Conservation (phyloP, 2,329 filamentous ascomycete species). For the Zasmidium cellare region DNA sequence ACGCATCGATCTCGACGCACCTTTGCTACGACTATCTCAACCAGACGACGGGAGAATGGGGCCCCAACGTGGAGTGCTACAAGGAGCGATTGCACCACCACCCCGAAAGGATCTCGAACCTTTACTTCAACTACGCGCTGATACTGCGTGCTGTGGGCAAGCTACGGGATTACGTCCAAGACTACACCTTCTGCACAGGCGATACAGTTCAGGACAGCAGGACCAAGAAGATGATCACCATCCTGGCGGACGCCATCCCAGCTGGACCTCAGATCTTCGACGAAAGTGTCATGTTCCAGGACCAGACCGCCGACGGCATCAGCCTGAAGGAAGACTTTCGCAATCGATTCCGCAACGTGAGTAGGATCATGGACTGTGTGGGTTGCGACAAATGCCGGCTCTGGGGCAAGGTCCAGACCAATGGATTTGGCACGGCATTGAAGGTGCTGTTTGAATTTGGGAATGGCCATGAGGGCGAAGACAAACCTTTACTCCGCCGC, state of each 20-base stretch:
- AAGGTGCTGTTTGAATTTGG: conserved; percentile 97
- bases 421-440: conserved; percentile 88
- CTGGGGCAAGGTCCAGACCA: conserved; percentile 96
- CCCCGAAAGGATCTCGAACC: conserved; percentile 90
- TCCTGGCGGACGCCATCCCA: conserved; percentile 69
- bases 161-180: conserved; percentile 74
- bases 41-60: conserved; percentile 90
- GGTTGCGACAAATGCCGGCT: conserved; percentile 98
- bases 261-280: conserved; percentile 79
- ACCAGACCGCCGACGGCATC: conserved; percentile 55
- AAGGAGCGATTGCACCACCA: conserved; percentile 77
- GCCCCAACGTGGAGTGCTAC: conserved; percentile 88
- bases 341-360: conserved; percentile 95
- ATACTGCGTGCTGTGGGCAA: conserved; percentile 89
- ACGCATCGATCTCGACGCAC: conserved; percentile 94
- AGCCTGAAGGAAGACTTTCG: conserved; percentile 95
- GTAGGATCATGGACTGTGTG: conserved; percentile 96
- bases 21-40: conserved; percentile 96
- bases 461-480: conserved; percentile 54
- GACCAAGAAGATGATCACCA: conserved; percentile 80
- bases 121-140: conserved; percentile 99
- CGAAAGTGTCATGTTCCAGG: conserved; percentile 86
- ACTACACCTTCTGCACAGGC: conserved; percentile 90
- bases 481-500: conserved; percentile 72
- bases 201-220: conserved; percentile 74